Conservation (phyloP, 2,329 filamentous ascomycete genomes). For the Aureobasidium subglaciale region DNA sequence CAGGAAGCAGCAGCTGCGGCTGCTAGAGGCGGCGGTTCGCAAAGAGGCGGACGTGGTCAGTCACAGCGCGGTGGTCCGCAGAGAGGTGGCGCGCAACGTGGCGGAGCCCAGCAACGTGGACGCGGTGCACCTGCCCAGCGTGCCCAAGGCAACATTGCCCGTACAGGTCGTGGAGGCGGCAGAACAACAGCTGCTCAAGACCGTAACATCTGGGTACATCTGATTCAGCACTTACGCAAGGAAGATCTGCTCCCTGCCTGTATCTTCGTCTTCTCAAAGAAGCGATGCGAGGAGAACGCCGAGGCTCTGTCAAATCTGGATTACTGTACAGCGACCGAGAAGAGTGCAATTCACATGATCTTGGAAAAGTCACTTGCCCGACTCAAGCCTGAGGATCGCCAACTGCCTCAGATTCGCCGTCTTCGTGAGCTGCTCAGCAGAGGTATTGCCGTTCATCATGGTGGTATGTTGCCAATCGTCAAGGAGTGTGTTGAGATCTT, state of each 20-base stretch:
- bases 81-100: conserved; percentile 40
- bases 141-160: conserved; percentile 77
- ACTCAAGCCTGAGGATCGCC: conserved; percentile 80
- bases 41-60: conserved; percentile 45
- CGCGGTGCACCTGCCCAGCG: conserved; percentile 49
- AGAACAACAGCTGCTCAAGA: conserved; percentile 88
- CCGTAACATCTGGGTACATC: conserved; percentile 91
- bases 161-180: conserved; percentile 76
- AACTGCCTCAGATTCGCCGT: conserved; percentile 85
- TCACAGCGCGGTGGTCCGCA: conserved; percentile 46
- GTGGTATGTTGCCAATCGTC: conserved; percentile 87
- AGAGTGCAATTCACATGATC: conserved; percentile 95
- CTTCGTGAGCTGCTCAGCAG: conserved; percentile 77
- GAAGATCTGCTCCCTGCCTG: conserved; percentile 82
- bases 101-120: conserved; percentile 46
- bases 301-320: conserved; percentile 92
- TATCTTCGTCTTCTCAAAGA: conserved; percentile 98
- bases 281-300: conserved; percentile 93
- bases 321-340: conserved; percentile 86
- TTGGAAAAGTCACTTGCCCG: conserved; percentile 91
- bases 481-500: conserved; percentile 97
- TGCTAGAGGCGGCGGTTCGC: conserved; percentile 42
- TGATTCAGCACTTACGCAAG: conserved; percentile 86
- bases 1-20: conserved; percentile 39
- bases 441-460: conserved; percentile 93